Conservation (phyloP, 768 basidiomycete genomes). For the Auriscalpium microsporum region DNA sequence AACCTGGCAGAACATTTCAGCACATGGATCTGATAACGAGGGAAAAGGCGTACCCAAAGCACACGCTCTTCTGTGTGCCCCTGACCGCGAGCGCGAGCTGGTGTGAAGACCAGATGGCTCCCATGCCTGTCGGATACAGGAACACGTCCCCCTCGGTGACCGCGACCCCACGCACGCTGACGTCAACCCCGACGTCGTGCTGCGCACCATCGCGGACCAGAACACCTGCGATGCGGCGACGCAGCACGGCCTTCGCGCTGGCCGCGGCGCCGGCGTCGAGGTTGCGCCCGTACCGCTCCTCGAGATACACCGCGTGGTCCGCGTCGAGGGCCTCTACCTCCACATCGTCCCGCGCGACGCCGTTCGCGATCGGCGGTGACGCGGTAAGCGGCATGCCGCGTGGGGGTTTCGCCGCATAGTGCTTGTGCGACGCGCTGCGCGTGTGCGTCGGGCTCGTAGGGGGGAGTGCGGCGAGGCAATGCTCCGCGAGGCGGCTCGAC, state of each 20-base stretch:
- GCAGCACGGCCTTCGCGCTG: constrained; percentile 79
- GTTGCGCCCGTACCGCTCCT: constrained; percentile 93
- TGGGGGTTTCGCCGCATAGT: constrained; percentile 42
- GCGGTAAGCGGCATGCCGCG: constrained; percentile 13
- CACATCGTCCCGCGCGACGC: constrained; percentile 1
- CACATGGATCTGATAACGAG: no score
- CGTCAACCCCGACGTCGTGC: constrained; percentile 35
- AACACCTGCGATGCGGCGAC: constrained; percentile 85
- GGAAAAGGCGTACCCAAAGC: constrained; percentile 68
- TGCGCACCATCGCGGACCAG: constrained; percentile 52
- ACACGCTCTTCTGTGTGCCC: constrained; percentile 72
- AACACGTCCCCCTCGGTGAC: constrained; percentile 85
- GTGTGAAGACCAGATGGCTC: constrained; percentile 90
- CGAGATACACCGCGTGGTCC: constrained; percentile 72
- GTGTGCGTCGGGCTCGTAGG: constrained; percentile 6
- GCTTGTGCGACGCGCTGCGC: constrained; percentile 39
- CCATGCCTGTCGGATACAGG: constrained; percentile 84
- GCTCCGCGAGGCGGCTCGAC: constrained; percentile 79
- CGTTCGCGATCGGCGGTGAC: not conserved
- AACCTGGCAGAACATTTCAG: constrained; percentile 44
- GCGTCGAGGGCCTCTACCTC: constrained; percentile 40
- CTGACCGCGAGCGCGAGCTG: constrained; percentile 49
- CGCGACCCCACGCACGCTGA: constrained; percentile 60
- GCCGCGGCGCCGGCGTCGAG: constrained; percentile 63
- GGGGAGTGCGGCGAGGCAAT: constrained; percentile 62